Percentiles rank a stretch among this genome's conserved stretches.
Evolutionary conservation across 169 alveolate genomes (phyloP).

Genomic region (Babesia sp.): DNA sequence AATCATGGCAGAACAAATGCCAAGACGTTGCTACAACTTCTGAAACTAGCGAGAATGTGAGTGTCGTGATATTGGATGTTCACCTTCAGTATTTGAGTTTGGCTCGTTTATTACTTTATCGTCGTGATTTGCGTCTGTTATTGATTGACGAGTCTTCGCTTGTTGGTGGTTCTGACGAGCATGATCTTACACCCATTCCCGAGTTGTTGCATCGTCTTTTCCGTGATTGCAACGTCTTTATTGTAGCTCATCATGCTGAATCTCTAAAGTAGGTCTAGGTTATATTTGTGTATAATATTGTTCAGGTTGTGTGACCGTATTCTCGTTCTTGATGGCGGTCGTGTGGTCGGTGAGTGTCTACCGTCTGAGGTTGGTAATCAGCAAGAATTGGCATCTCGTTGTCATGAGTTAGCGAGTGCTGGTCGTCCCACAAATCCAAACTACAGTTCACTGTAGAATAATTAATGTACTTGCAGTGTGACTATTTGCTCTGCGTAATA

Average conservation of each 20-base stretch:
- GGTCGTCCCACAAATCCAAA: too few species aligned
- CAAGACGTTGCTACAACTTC: not conserved
- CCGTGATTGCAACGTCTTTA: slow-evolving; percentile 37
- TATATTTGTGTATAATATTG: not conserved
- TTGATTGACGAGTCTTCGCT: slow-evolving; percentile 59
- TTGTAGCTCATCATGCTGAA: slow-evolving; percentile 66
- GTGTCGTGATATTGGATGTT: slow-evolving; percentile 32
- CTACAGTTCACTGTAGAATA: too few species aligned
- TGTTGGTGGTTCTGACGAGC: slow-evolving; percentile 12
- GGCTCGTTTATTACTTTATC: slow-evolving; percentile 50
- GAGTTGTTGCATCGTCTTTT: slow-evolving; percentile 45
- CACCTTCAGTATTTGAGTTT: slow-evolving; percentile 61
- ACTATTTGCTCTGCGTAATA: not conserved
- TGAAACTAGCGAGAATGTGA: too few species aligned
- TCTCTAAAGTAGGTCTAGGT: slow-evolving; percentile 56
- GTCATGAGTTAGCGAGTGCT: slow-evolving; percentile 1
- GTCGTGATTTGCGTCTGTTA: slow-evolving; percentile 50
- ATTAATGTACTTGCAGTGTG: not conserved
- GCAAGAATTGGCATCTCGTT: slow-evolving; percentile 7
- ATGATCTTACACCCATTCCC: slow-evolving; percentile 34
- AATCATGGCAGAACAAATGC: slow-evolving; percentile 34
- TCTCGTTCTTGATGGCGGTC: slow-evolving; percentile 51
- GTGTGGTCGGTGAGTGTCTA: slow-evolving; percentile 39
- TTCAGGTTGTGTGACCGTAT: slow-evolving; percentile 59
- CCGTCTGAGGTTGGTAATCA: slow-evolving; percentile 25